Evolutionary conservation across 108 stramenopile species (phyloP).

Genomic region (Nitzschia sp.): DNA sequence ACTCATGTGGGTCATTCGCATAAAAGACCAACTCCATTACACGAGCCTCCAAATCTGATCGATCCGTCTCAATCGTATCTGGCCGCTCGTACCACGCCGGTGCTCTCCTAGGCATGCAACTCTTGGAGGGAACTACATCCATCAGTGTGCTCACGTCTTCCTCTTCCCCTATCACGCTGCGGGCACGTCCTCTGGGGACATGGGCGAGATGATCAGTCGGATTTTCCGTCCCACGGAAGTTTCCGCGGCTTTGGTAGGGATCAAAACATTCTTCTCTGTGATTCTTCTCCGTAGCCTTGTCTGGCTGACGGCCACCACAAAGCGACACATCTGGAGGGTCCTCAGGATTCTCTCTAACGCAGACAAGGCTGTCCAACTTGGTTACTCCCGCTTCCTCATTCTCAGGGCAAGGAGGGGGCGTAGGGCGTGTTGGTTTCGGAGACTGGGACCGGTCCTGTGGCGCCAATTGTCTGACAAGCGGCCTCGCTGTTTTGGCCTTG

Average conservation of each 20-base stretch:
- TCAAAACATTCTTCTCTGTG: background rate
- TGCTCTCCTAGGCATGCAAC: background rate
- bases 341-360: background rate
- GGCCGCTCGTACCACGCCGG: constrained; percentile 2
- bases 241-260: background rate
- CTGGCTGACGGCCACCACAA: background rate
- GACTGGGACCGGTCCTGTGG: background rate
- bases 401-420: no score
- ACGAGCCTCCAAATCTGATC: background rate
- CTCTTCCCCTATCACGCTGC: background rate
- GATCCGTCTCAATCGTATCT: background rate
- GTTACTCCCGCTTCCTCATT: background rate
- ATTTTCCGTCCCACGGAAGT: background rate
- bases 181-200: background rate
- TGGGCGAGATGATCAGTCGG: background rate
- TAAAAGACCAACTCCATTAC: constrained; percentile 56
- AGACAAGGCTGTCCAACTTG: constrained; percentile 3
- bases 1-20: constrained; percentile 17
- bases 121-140: background rate
- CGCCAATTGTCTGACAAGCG: background rate
- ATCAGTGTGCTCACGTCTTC: background rate
- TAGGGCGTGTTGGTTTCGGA: background rate
- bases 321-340: background rate
- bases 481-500: background rate
- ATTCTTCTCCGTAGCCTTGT: background rate